Evolutionary conservation across 257 asterid species (phyloP).

Genomic region (Craterostigma plantagineum): DNA sequence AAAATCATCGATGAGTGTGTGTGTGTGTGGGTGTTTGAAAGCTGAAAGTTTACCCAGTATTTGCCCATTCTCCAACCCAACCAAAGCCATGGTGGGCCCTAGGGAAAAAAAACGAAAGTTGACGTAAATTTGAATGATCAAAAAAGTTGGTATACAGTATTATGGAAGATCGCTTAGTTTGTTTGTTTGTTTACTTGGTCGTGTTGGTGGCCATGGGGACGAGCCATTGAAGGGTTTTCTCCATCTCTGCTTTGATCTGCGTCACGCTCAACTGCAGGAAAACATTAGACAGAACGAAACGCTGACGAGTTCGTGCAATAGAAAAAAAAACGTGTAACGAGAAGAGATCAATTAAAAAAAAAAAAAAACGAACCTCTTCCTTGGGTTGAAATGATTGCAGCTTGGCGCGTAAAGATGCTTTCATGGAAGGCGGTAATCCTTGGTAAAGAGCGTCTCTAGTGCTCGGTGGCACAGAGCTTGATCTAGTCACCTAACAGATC

Average conservation of each 20-base stretch:
- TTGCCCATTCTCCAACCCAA: conserved; percentile 99
- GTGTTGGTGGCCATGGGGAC: conserved; percentile 89
- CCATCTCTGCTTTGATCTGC: conserved; percentile 81
- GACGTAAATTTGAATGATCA: no score
- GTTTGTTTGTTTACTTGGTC: conserved; percentile 47
- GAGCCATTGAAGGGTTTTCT: conserved; percentile 82
- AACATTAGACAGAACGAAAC: no score
- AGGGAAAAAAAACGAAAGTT: neutral
- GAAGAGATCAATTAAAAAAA: no score
- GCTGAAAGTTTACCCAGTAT: conserved; percentile 40
- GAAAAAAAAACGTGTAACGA: no score
- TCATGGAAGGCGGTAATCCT: conserved; percentile 64
- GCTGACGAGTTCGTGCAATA: no score
- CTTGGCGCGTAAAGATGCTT: conserved; percentile 51
- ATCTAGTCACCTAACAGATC: conserved; percentile 49
- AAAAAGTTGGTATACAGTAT: no score
- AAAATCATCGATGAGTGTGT: no score
- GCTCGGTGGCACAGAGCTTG: conserved; percentile 70
- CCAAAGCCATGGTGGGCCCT: conserved; percentile 99
- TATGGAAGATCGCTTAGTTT: no score
- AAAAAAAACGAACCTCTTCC: conserved; percentile 88
- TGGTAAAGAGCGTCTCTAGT: conserved; percentile 77
- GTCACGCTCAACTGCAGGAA: conserved; percentile 41
- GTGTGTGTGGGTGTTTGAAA: no score
- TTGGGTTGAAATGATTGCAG: conserved; percentile 47